Evolutionary conservation across 306 rosid species (phyloP).

Genomic region (Carpinus viminea): DNA sequence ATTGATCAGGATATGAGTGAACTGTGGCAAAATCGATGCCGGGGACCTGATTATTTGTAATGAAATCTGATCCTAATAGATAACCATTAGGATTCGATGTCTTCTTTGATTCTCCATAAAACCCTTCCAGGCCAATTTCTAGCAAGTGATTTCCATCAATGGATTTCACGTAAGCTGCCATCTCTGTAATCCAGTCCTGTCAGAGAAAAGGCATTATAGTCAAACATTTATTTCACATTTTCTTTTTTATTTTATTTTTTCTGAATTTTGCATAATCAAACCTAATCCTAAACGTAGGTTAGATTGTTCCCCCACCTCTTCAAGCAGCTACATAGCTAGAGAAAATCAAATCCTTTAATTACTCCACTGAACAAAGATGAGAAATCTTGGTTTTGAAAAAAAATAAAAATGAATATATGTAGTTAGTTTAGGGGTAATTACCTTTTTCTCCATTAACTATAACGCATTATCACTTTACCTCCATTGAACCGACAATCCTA

Average conservation of each 20-base stretch:
- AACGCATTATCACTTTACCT: no score
- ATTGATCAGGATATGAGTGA: constrained; percentile 90
- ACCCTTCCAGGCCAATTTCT: constrained; percentile 89
- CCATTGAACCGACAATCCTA: no score
- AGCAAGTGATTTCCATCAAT: constrained; percentile 84
- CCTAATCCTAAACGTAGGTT: neutral
- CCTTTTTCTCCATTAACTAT: no score
- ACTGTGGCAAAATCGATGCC: constrained; percentile 86
- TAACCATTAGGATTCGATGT: constrained; percentile 55
- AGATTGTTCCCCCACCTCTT: neutral
- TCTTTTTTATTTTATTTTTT: neutral
- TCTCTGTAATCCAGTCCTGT: constrained; percentile 88
- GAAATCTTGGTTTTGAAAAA: no score
- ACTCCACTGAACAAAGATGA: no score
- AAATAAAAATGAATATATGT: no score
- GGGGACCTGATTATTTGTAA: constrained; percentile 80
- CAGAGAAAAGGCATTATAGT: neutral
- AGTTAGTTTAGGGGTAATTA: no score
- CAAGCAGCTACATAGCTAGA: neutral
- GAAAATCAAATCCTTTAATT: no score
- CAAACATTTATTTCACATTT: neutral
- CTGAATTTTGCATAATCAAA: neutral
- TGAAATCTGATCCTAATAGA: constrained; percentile 82
- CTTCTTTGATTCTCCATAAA: constrained; percentile 65
- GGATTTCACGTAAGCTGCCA: constrained; percentile 88